These are phyloP conservation scores for Aspergillus bombycis DNA, from an alignment of 2,329 filamentous ascomycete genomes.

Conservation along the genomic window DNA sequence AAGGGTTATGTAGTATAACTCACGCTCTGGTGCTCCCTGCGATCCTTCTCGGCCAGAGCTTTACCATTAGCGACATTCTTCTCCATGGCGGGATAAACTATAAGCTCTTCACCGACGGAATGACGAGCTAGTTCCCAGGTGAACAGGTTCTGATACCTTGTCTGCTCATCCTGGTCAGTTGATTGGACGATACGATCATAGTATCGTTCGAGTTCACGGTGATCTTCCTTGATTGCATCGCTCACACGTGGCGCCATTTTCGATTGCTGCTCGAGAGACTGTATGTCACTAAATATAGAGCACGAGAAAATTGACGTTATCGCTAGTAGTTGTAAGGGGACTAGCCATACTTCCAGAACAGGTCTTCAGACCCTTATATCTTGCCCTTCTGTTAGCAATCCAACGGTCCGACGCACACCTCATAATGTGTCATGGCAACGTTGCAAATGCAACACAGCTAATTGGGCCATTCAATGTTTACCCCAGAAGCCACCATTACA, in stretches of 20 bases:
- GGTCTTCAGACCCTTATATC: too few relatives aligned
- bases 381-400: too few relatives aligned
- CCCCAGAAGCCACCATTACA: too few relatives aligned
- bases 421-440: too few relatives aligned
- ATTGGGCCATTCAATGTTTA: too few relatives aligned
- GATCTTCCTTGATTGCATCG: constrained; percentile 44
- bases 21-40: constrained; percentile 46
- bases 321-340: too few relatives aligned
- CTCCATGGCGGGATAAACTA: constrained; percentile 58
- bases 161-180: constrained; percentile 43
- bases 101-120: constrained; percentile 53
- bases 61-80: constrained; percentile 48
- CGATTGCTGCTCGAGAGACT: too few relatives aligned
- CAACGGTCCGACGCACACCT: too few relatives aligned
- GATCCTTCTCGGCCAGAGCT: constrained; percentile 50
- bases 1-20: background rate
- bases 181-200: constrained; percentile 47
- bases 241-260: constrained; percentile 23
- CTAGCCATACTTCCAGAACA: too few relatives aligned
- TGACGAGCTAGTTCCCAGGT: constrained; percentile 56
- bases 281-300: too few relatives aligned
- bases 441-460: too few relatives aligned
- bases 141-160: constrained; percentile 53
- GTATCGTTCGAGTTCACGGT: constrained; percentile 43
- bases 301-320: too few relatives aligned